Percentiles rank a stretch among this genome's conserved stretches.
phyloP scores from a whole-genome alignment of 2,329 filamentous ascomycete species.

The Fusarium sp. region DNA sequence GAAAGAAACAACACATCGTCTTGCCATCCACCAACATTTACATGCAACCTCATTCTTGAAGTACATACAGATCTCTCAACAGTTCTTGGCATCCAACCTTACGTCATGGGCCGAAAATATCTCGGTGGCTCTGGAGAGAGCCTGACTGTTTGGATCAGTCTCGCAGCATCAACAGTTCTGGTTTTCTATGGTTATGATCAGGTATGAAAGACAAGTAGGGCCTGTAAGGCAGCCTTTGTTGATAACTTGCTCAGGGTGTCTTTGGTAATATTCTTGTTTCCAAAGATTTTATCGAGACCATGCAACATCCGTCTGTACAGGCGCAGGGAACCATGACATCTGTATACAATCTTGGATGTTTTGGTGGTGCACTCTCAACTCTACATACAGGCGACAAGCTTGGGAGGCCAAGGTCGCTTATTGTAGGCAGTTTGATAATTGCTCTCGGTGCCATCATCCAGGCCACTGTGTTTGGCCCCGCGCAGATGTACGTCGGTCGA shows the following conservation, averaged over 20 bases:
- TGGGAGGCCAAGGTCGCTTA: background rate
- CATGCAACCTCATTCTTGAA: background rate
- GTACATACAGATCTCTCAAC: background rate
- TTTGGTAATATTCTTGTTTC: constrained; percentile 3
- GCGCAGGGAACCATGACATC: constrained; percentile 4
- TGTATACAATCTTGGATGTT: constrained; percentile 1
- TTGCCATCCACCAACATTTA: background rate
- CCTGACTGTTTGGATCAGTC: constrained; percentile 1
- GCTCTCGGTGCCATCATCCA: background rate
- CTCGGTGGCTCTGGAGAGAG: constrained; percentile 2
- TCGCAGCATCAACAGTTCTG: constrained; percentile 3
- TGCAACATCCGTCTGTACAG: background rate
- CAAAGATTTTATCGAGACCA: background rate
- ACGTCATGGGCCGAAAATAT: background rate
- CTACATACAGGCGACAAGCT: background rate
- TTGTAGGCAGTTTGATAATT: background rate
- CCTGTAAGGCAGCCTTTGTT: background rate
- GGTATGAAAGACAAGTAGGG: background rate
- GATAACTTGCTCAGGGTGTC: background rate
- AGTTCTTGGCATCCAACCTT: background rate
- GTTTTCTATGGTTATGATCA: constrained; percentile 1
- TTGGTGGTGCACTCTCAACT: background rate
- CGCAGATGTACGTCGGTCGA: constrained; percentile 3
- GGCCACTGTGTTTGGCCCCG: background rate
- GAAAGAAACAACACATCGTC: background rate